These are phyloP conservation scores for Claviceps fusiformis DNA, from an alignment of 2,329 filamentous ascomycete species.

Conservation along the genomic window DNA sequence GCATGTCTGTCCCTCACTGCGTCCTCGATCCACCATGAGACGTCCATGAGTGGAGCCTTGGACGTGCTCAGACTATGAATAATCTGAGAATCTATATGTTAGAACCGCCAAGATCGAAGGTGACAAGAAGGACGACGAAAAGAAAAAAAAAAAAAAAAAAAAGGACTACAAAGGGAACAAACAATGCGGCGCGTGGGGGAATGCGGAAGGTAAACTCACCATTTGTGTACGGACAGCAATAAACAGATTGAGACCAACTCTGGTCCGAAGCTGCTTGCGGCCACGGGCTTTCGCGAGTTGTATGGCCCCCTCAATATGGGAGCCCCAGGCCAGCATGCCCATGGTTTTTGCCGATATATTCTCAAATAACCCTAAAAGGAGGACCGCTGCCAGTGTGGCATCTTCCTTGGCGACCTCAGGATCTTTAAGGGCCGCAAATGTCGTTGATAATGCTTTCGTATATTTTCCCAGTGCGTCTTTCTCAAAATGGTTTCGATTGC, in stretches of 20 bases:
- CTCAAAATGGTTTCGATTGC: conserved; percentile 19
- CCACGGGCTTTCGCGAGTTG: conserved; percentile 45
- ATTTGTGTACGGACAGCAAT: conserved; percentile 47
- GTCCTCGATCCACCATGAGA: conserved; percentile 46
- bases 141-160: neutral
- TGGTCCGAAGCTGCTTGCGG: conserved; percentile 38
- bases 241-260: conserved; percentile 41
- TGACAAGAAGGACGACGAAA: neutral
- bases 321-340: conserved; percentile 45
- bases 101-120: no score
- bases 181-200: neutral
- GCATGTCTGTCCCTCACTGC: conserved; percentile 35
- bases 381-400: conserved; percentile 42
- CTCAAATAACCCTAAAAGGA: conserved; percentile 48
- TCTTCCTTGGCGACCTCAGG: conserved; percentile 37
- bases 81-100: conserved; percentile 24
- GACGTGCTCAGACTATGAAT: conserved; percentile 42
- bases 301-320: conserved; percentile 51
- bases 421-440: conserved; percentile 39
- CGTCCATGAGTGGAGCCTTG: conserved; percentile 37
- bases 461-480: conserved; percentile 37
- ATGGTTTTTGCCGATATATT: conserved; percentile 42
- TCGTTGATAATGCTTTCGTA: conserved; percentile 37
- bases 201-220: conserved; percentile 22
- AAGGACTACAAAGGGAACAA: no score